These are phyloP conservation scores for Thalassiosira sp. DNA, from an alignment of 352 stramenopile genomes.

Conservation along the genomic window DNA sequence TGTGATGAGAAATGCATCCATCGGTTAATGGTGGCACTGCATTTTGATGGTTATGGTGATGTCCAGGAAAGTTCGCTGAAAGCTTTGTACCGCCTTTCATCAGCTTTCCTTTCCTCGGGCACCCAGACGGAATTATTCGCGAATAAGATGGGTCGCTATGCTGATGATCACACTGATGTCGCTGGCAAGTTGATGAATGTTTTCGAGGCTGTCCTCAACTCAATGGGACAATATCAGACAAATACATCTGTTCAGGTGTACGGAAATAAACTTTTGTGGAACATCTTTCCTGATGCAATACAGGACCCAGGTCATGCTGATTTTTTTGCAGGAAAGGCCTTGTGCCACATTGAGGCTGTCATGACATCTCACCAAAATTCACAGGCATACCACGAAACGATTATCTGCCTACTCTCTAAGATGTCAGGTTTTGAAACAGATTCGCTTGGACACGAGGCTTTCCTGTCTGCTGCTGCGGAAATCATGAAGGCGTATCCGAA, in stretches of 20 bases:
- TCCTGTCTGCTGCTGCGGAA: constrained; percentile 1
- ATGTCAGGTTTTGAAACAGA: constrained; percentile 23
- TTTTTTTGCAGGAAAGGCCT: constrained; percentile 9
- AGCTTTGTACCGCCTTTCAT: constrained; percentile 39
- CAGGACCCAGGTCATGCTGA: constrained; percentile 7
- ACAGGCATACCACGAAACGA: constrained; percentile 19
- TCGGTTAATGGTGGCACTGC: constrained; percentile 27
- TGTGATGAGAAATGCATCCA: constrained; percentile 32
- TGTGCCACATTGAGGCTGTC: constrained; percentile 13
- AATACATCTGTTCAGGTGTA: constrained; percentile 25
- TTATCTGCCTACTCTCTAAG: constrained; percentile 36
- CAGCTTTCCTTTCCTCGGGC: constrained; percentile 22
- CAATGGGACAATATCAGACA: constrained; percentile 19
- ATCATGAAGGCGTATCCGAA: constrained; percentile 5
- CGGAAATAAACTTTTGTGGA: constrained; percentile 38
- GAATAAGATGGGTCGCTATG: constrained; percentile 23
- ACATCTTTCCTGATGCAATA: constrained; percentile 20
- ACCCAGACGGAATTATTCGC: constrained; percentile 10
- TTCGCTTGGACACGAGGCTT: neutral
- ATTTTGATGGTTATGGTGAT: constrained; percentile 5
- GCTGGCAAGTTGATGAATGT: constrained; percentile 16
- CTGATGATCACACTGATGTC: neutral
- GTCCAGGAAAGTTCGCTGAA: constrained; percentile 27
- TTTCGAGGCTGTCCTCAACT: constrained; percentile 20
- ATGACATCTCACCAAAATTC: constrained; percentile 1